Evolutionary conservation across 1,284 basidiomycete species (phyloP), one percentile per base, ranked within the genome.

Genomic region (Cystobasidium sp.): DNA sequence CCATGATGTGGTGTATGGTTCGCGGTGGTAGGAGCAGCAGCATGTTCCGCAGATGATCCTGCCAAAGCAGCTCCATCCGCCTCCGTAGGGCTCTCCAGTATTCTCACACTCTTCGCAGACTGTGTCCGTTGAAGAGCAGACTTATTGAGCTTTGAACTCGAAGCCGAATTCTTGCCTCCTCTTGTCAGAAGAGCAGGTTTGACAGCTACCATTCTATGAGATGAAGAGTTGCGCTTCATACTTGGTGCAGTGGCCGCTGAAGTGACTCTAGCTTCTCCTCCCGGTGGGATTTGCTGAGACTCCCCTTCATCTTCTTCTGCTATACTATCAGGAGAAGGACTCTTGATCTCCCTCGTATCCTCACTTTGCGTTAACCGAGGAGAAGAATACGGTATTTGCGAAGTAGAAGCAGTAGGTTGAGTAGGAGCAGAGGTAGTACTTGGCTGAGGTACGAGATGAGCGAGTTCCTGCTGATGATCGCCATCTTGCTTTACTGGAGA

Each of bases 41-140:
- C 39, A n/a, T 22, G 18, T 31, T 43, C 56, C 16, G 16, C 56
- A 22, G 37, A 41, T 20, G 9, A 41, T 9, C n/a, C 49, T 53
- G 31, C 49, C 18, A 52, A 12, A 39, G 12, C 49, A 52, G 6
- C 12, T 10, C 44, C 68, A 59, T 59, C 68, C n/a, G 44, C 55
- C 16, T 69, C 55, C 12, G 68, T 69, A 16, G 68, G 68, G 24
- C 55, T 61, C 16, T 69, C 68, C 7, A 69, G 24, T 14, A 69
- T 69, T 10, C 68, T 24, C 22, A 69, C 68, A 24, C 51, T 56
- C 56, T 69, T 69, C 20, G 68, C 68, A 24, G 55, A 59, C 55
- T 69, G 68, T 3, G 68, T 61, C 10, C 68, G 39, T 37, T 59
- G 68, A 31, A 69, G 44, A 51, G 55, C 68, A 22, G 64, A 51